Evolutionary conservation across 768 basidiomycete genomes (phyloP), one percentile per base, ranked within the genome.

Genomic region (Termitomyces sp.): DNA sequence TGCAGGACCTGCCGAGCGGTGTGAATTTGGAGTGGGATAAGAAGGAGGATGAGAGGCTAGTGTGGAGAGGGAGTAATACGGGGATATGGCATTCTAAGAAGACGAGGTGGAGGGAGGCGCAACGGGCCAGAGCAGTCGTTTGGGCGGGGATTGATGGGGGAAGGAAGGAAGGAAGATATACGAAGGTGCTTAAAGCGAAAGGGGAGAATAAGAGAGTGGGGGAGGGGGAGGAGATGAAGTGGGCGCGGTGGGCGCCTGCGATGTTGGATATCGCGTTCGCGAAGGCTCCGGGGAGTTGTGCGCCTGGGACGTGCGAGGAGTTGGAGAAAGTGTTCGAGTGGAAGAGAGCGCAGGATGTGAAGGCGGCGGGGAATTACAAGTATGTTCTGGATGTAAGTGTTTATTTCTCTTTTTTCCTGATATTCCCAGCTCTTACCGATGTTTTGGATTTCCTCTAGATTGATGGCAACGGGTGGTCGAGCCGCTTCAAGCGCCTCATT

Each of bases 1-100:
- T 75, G 0, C 67, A 65, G 6, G 75, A 75, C 4, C 60, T 71
- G 10, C 69, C 73, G 5, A 59, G 62, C 6, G 74, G 82, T 59
- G 81, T 20, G 26, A 45, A 87, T 64, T 76, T 82, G 5, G 75
- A 75, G 0, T 92, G 88, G 86, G 78, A 81, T 1, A 73, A 79
- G 51, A 88, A 85, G 70, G 57, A 66, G 1, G 80, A 87, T 62
- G 79, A 82, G 55, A 66, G 80, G 32, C 56, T 91, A 46, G 76
- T 82, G 52, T 92, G 90, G 90, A 73, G 90, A 24, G 90, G 90
- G 4, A 81, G 82, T 30, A 89, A 84, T 27, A 91, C 88, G 4
- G 89, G 89, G 26, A 86, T 83, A 1, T 76, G 71, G 67, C 80
- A 80, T 53, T 69, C 68, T 2, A 58, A 64, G 3, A 57, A 67